Base-by-base conservation (phyloP, 2,329 filamentous ascomycete species). In the Arthrobotrys entomopaga region DNA sequence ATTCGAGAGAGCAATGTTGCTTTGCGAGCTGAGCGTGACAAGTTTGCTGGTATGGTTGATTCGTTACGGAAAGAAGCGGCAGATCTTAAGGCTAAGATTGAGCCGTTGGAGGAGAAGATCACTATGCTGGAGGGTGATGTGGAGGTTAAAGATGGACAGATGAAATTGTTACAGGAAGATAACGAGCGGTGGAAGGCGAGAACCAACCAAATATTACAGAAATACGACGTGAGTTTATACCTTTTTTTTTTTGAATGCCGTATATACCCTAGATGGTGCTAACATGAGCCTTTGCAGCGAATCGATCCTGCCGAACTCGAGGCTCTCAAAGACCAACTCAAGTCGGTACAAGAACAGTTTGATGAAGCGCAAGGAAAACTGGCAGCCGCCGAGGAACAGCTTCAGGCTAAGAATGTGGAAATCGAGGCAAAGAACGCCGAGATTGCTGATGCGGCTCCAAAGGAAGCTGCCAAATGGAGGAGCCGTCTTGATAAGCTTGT, bases 131-230 rank as follows among this genome's bases (percentile, higher is more conserved):
- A 96, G 80, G 92, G 90, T 71, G 88, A 94, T 75, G 86, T 92
- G 76, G 88, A 90, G 74, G 91, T 90, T 77, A 90, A 93, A 79
- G 90, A 96, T 77, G 92, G 92, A 11, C 94, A 98, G 80, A 87
- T 97, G 80, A 92, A 91, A 79, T 87, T 97, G 76, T 86, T 98
- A 8, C 91, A 96, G 77, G 91, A 95, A 79, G 94, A 98, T 80
- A 90, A 95, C 15, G 94, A 98, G 80, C 88, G 92, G 69, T 97
- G 94, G 91, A 93, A 97, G 82, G 94, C 97, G 84, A 90, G 95
- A 22, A 96, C 93, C 0, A 93, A 98, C 80, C 92, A 96, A 78
- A 97, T 99, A 75, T 87, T 99, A 58, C 93, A 92, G 77, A 97
- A 97, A 81, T 97, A 98, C 80, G 93, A 97, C 78, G 77, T 78